Evolutionary conservation across 345 rosid genomes (phyloP).

Genomic region (Turnera subulata): DNA sequence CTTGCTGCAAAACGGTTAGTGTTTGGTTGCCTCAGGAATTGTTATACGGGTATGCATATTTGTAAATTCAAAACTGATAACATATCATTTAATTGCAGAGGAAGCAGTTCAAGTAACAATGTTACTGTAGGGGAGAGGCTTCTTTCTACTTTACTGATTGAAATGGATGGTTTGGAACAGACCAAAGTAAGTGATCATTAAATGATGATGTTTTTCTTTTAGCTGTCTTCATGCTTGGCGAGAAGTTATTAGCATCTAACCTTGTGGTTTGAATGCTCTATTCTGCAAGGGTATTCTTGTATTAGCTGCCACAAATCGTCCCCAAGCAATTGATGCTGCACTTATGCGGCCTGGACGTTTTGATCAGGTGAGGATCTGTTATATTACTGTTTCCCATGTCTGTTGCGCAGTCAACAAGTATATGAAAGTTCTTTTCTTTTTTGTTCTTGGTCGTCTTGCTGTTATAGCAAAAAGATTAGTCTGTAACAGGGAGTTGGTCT

Average conservation of each 20-base stretch:
- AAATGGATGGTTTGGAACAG: slow-evolving; percentile 96
- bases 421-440: no score
- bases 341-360: slow-evolving; percentile 96
- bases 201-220: neutral
- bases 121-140: slow-evolving; percentile 86
- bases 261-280: neutral
- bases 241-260: slow-evolving; percentile 1
- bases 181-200: slow-evolving; percentile 50
- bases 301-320: slow-evolving; percentile 91
- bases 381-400: neutral
- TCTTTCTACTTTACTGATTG: slow-evolving; percentile 80
- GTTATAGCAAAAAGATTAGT: no score
- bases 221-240: neutral
- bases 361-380: slow-evolving; percentile 54
- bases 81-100: slow-evolving; percentile 38
- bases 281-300: slow-evolving; percentile 73
- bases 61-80: neutral
- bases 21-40: neutral
- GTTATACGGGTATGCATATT: neutral
- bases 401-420: no score
- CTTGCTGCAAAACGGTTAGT: slow-evolving; percentile 76
- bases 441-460: no score
- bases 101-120: slow-evolving; percentile 61
- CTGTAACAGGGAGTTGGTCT: no score
- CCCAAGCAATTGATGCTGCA: slow-evolving; percentile 89